Evolutionary conservation across 202 grass and related monocot genomes (phyloP).

Genomic region (Elaeis oleifera): DNA sequence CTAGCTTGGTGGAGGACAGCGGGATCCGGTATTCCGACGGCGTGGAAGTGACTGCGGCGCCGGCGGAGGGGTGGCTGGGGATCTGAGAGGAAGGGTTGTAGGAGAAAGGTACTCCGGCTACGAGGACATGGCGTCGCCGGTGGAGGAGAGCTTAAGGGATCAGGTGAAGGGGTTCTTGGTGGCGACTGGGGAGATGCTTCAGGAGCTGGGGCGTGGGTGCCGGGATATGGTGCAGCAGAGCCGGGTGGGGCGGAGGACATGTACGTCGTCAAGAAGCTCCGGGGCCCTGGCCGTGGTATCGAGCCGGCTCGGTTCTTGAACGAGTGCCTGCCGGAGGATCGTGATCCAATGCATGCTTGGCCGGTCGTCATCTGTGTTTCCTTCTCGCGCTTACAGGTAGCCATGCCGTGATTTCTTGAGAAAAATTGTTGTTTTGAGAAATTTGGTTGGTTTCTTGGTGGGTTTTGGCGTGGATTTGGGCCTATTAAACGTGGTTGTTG

Average conservation of each 20-base stretch:
- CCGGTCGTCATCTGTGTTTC: slow-evolving; percentile 59
- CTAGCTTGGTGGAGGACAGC: slow-evolving; percentile 37
- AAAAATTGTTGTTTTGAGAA: background rate
- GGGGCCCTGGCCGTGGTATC: slow-evolving; percentile 31
- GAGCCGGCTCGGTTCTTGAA: slow-evolving; percentile 74
- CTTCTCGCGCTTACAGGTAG: slow-evolving; percentile 73
- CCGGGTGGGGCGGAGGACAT: slow-evolving; percentile 66
- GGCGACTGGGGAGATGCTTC: slow-evolving; percentile 79
- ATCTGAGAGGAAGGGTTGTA: too few species aligned
- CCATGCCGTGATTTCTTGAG: too few species aligned
- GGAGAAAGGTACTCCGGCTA: slow-evolving; percentile 31
- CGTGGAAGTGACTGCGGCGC: background rate
- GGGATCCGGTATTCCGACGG: slow-evolving; percentile 34
- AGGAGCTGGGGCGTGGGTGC: slow-evolving; percentile 58
- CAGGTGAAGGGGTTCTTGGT: slow-evolving; percentile 68
- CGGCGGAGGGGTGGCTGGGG: slow-evolving; percentile 5
- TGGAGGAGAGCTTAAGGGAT: slow-evolving; percentile 76
- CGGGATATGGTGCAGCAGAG: slow-evolving; percentile 82
- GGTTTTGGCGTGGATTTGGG: slow-evolving; percentile 10
- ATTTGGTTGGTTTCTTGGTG: background rate
- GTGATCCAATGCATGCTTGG: slow-evolving; percentile 78
- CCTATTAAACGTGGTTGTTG: background rate
- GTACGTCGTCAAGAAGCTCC: slow-evolving; percentile 50
- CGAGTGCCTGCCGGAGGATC: slow-evolving; percentile 94
- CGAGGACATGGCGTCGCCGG: background rate